Evolutionary conservation across 2,329 filamentous ascomycete species (phyloP), one percentile per base, ranked within the genome.

Genomic region (Sporothrix protearum): DNA sequence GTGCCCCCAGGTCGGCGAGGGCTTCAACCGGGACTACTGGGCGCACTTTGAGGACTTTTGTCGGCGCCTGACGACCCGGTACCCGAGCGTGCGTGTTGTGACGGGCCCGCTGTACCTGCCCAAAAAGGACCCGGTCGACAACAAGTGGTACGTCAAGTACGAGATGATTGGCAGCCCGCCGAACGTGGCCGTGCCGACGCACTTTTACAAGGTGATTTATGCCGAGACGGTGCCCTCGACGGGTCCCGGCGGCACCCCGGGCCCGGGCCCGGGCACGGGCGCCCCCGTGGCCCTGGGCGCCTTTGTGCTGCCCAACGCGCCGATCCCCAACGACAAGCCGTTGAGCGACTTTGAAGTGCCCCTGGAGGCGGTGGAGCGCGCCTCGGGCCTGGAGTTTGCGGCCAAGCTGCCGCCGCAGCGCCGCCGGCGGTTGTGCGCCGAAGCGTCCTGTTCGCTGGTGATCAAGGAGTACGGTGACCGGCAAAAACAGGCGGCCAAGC

Each of bases 1-100:
- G 94, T 97, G 94, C 79, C 96, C 96, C 42, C 96, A 99, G 83
- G 96, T 99, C 39, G 96, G 96, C 76, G 93, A 97, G 79, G 96
- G 96, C 72, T 99, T 99, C 86, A 99, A 99, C 83, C 88, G 96
- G 68, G 96, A 99, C 83, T 99, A 99, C 87, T 99, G 96, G 96
- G 92, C 96, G 49, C 96, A 99, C 81, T 94, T 99, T 76, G 96
- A 99, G 83, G 95, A 97, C 79, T 99, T 98, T 79, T 97, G 95
- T 82, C 88, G 96, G 10, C 85, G 93, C 22, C 85, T 99, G 75
- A 95, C 94, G 0, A 82, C 85, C 63, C 86, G 84, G 70, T 99
- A 97, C 79, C 94, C 95, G 0, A 92, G 88, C 55, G 95, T 99
- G 33, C 87, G 96, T 74, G 91, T 98, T 76, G 93, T 97, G 71